Evolutionary conservation across 352 stramenopile genomes (phyloP).

Genomic region (Globisporangium acanthophoron): DNA sequence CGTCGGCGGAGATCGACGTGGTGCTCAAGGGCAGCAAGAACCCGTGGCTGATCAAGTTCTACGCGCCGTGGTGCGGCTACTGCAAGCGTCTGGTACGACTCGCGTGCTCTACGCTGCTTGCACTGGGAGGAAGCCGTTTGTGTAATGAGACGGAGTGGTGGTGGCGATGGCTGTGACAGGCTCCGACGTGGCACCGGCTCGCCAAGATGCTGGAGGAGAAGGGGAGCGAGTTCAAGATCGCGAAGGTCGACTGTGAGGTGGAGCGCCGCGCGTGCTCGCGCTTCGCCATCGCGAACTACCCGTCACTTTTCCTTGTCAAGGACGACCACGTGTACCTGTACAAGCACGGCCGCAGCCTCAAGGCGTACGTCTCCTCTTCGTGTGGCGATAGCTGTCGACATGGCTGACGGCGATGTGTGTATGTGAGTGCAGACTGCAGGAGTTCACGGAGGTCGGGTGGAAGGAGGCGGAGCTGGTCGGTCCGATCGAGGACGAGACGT

Average conservation of each 20-base stretch:
- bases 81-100: constrained; percentile 67
- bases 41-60: constrained; percentile 81
- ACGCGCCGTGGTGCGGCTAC: constrained; percentile 75
- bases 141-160: not conserved
- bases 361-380: constrained; percentile 18
- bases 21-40: constrained; percentile 50
- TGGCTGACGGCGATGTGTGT: not conserved
- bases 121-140: not conserved
- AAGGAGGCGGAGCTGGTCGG: constrained; percentile 44
- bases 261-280: constrained; percentile 76
- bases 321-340: constrained; percentile 73
- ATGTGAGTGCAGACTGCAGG: constrained; percentile 20
- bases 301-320: constrained; percentile 71
- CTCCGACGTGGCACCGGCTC: constrained; percentile 65
- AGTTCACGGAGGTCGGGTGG: constrained; percentile 53
- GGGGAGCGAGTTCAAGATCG: constrained; percentile 43
- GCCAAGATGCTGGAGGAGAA: constrained; percentile 58
- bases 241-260: constrained; percentile 65
- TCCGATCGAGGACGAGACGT: constrained; percentile 51
- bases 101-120: not conserved
- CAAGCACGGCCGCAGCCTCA: constrained; percentile 57
- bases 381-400: not conserved
- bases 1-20: constrained; percentile 44
- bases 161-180: constrained; percentile 6
- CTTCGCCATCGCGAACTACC: constrained; percentile 75